Evolutionary conservation across 306 rosid genomes (phyloP), one percentile per base, ranked within the genome.

Genomic region (Luffa acutangula): DNA sequence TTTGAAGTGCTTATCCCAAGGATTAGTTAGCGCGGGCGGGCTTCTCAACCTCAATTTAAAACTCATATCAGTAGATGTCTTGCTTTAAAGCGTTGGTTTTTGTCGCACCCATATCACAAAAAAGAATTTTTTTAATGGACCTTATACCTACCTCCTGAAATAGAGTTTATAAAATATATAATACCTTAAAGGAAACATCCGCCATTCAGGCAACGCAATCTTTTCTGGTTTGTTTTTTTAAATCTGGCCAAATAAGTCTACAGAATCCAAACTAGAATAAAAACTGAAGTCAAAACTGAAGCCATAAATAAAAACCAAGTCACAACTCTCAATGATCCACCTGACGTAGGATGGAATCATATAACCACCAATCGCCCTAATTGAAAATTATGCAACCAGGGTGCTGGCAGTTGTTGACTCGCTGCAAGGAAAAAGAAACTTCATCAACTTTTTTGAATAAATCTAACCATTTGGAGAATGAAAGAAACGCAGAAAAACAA

Each of bases 341-440:
- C 59, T 3, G 11, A 49, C 31, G 36, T 69, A 33, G 8, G 5
- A 69, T 20, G 75, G n/a, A 42, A n/a, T 73, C 77, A 10, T 48
- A 33, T 33, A 31, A 43, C 25, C 64, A 34, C 49, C 79, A 54
- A 53, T 18, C 49, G 37, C 79, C 10, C 64, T 1, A 51, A 52
- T 6, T 36, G 33, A 53, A 53, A 53, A 43, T 37, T 53, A 75
- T 7, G 79, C 79, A 53, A 75, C 79, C 79, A 75, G 46, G 62
- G 79, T 75, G 79, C 79, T 75, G 9, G 79, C 79, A 36, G 79
- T 75, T 33, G 79, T 75, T 18, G 79, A 75, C 79, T 75, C 79
- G 34, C 79, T 75, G 65, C 65, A 75, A 75, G 6, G 6, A 21
- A 48, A 52, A 53, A 75, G 8, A 18, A 53, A 52, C 49, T 4